Percentiles rank a stretch among this genome's conserved stretches.
phyloP scores from a whole-genome alignment of 1,284 basidiomycete species.

The Leucoagaricus sp. region DNA sequence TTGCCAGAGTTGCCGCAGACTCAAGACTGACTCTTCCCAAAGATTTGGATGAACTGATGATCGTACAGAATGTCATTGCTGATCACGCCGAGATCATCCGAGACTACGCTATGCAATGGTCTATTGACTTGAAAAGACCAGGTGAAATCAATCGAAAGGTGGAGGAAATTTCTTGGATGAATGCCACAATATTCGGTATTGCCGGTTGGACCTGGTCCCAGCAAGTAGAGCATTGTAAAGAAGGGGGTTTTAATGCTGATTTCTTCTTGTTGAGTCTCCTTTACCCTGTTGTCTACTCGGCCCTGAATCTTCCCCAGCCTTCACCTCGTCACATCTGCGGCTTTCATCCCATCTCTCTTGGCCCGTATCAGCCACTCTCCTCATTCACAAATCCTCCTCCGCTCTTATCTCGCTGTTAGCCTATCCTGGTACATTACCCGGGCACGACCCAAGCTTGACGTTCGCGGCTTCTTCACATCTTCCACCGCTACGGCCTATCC shows the following conservation, averaged over 20 bases:
- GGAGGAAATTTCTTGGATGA: conserved; percentile 48
- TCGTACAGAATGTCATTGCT: conserved; percentile 28
- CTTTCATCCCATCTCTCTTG: conserved; percentile 47
- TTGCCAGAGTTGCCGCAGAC: conserved; percentile 49
- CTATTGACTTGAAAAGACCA: conserved; percentile 31
- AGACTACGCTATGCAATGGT: conserved; percentile 53
- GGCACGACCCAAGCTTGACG: conserved; percentile 40
- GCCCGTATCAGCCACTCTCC: conserved; percentile 33
- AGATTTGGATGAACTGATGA: conserved; percentile 23
- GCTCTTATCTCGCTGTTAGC: conserved; percentile 40
- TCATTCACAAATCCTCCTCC: conserved; percentile 37
- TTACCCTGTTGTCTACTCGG: background rate
- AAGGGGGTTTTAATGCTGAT: conserved; percentile 38
- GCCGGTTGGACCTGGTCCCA: conserved; percentile 38
- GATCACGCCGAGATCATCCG: conserved; percentile 41
- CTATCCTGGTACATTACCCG: conserved; percentile 44
- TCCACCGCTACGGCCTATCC: conserved; percentile 23
- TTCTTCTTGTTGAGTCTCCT: conserved; percentile 47
- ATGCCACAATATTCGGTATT: conserved; percentile 42
- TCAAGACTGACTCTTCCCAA: conserved; percentile 32
- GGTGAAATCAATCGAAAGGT: conserved; percentile 43
- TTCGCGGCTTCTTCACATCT: conserved; percentile 40
- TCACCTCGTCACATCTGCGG: conserved; percentile 55
- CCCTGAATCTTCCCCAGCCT: conserved; percentile 34
- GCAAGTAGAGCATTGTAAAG: conserved; percentile 21